Evolutionary conservation across 371 early-diverging fungal species (phyloP).

Genomic region (Rhizopus arrhizus): DNA sequence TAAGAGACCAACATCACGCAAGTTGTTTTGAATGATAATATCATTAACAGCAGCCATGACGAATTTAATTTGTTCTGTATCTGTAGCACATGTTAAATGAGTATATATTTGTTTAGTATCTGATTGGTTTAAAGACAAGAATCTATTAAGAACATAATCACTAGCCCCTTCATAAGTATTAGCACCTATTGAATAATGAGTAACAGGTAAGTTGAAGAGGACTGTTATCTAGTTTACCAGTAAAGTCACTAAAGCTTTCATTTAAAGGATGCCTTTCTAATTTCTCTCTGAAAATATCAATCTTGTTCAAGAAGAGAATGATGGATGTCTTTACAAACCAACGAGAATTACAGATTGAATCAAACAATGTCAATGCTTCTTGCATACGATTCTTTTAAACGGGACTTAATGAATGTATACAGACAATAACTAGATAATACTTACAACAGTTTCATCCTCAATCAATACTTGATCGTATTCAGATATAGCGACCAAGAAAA

Average conservation of each 20-base stretch:
- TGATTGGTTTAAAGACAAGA: constrained; percentile 80
- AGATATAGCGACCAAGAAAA: constrained; percentile 90
- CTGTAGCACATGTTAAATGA: constrained; percentile 96
- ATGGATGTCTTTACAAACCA: constrained; percentile 83
- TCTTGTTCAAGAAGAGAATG: constrained; percentile 85
- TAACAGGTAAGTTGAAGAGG: not conserved
- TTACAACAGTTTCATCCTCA: constrained; percentile 82
- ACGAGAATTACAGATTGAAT: constrained; percentile 75
- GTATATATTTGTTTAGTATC: constrained; percentile 87
- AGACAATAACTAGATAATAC: too few relatives aligned
- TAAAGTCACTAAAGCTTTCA: constrained; percentile 74
- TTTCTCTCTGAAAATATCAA: constrained; percentile 79
- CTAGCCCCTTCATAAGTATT: constrained; percentile 79
- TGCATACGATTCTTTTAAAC: constrained; percentile 49
- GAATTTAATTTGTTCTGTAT: constrained; percentile 94
- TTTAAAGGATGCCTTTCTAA: constrained; percentile 61
- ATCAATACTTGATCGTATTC: constrained; percentile 94
- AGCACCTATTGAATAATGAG: constrained; percentile 43
- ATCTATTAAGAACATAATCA: constrained; percentile 84
- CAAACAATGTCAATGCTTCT: constrained; percentile 71
- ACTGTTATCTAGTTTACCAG: constrained; percentile 45
- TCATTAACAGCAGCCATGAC: constrained; percentile 96
- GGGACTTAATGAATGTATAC: too few relatives aligned
- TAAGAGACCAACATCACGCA: constrained; percentile 86
- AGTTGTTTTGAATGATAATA: constrained; percentile 89